phyloP scores from a whole-genome alignment of 2,329 filamentous ascomycete species.

The Pseudogymnoascus sp. region DNA sequence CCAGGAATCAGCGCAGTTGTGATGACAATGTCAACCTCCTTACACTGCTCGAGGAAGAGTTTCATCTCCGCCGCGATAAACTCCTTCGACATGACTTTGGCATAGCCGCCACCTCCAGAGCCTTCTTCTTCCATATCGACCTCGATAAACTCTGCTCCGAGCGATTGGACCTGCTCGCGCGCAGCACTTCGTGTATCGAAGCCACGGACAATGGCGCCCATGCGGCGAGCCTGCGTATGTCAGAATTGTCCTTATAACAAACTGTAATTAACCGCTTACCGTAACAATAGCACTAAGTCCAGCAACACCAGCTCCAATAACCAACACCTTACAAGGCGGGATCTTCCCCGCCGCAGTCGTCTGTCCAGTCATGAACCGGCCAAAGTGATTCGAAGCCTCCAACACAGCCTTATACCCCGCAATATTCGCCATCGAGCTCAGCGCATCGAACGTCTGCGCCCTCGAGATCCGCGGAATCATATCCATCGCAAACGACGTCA shows the following conservation, averaged over 20 bases:
- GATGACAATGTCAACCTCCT: slow-evolving; percentile 86
- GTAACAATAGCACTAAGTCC: slow-evolving; percentile 84
- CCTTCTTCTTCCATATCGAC: slow-evolving; percentile 81
- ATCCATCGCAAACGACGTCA: slow-evolving; percentile 84
- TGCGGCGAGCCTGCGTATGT: slow-evolving; percentile 54
- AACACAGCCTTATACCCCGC: slow-evolving; percentile 88
- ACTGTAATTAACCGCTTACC: slow-evolving; percentile 28
- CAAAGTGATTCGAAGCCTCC: slow-evolving; percentile 83
- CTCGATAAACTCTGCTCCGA: slow-evolving; percentile 84
- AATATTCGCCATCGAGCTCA: slow-evolving; percentile 90
- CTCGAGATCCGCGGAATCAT: slow-evolving; percentile 85
- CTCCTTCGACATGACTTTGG: slow-evolving; percentile 89
- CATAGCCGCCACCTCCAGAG: slow-evolving; percentile 76
- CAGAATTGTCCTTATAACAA: slow-evolving; percentile 10
- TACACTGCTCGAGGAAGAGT: slow-evolving; percentile 78
- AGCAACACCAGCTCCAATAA: slow-evolving; percentile 85
- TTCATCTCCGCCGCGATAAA: slow-evolving; percentile 93
- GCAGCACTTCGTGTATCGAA: slow-evolving; percentile 88
- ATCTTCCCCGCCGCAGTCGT: slow-evolving; percentile 87
- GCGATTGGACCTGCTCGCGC: slow-evolving; percentile 80
- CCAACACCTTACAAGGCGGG: slow-evolving; percentile 79
- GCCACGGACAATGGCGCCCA: slow-evolving; percentile 82
- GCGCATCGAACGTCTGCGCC: slow-evolving; percentile 79
- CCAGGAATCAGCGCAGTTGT: slow-evolving; percentile 89
- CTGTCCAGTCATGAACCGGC: slow-evolving; percentile 80